phyloP scores from a whole-genome alignment of 345 rosid genomes.

The Citrus sinensis region DNA sequence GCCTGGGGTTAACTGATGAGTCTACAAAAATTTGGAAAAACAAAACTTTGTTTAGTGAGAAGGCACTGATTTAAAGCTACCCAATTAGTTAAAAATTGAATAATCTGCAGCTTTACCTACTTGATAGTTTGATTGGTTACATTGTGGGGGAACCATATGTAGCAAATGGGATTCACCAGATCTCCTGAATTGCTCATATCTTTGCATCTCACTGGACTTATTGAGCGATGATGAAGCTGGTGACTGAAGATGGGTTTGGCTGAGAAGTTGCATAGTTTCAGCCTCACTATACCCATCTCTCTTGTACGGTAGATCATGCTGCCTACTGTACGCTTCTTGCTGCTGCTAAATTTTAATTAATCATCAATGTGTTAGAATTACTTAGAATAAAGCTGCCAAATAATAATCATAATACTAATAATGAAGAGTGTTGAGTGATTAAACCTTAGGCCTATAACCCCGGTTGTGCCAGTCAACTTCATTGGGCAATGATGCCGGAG shows the following conservation, averaged over 20 bases:
- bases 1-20: constrained; percentile 48
- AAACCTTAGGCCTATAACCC: constrained; percentile 45
- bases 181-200: constrained; percentile 39
- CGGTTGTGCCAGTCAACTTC: constrained; percentile 42
- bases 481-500: constrained; percentile 17
- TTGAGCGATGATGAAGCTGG: constrained; percentile 26
- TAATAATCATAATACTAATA: background rate
- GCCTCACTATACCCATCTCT: constrained; percentile 38
- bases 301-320: constrained; percentile 3
- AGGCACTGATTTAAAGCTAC: background rate
- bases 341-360: constrained; percentile 7
- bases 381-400: background rate
- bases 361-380: background rate
- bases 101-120: constrained; percentile 15
- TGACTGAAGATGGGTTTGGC: constrained; percentile 55
- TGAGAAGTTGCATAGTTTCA: constrained; percentile 51
- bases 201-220: constrained; percentile 26
- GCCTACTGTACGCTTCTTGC: constrained; percentile 23
- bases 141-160: constrained; percentile 36
- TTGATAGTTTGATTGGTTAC: constrained; percentile 29
- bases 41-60: background rate
- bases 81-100: background rate
- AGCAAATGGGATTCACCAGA: constrained; percentile 28
- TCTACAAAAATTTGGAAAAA: constrained; percentile 6
- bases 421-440: background rate